Evolutionary conservation across 495 filamentous ascomycete genomes (phyloP).

Genomic region (Tuber brumale): DNA sequence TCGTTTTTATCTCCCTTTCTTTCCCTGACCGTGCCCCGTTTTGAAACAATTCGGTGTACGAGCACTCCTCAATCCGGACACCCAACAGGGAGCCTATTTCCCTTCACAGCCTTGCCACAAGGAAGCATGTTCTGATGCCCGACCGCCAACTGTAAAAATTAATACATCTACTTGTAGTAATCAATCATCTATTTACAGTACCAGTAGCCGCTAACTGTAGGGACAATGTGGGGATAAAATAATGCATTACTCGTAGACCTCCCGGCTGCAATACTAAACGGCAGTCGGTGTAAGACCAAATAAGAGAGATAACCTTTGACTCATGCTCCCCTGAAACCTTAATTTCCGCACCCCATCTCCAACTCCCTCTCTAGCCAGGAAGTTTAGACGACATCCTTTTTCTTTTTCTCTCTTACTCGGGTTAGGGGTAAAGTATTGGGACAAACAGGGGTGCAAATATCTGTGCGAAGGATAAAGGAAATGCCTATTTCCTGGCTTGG

Average conservation of each 20-base stretch:
- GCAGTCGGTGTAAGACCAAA: background rate
- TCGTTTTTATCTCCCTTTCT: background rate
- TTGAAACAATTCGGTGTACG: background rate
- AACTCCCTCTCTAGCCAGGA: background rate
- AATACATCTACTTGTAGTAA: background rate
- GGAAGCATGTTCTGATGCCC: background rate
- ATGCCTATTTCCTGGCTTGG: too few species aligned
- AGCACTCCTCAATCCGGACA: background rate
- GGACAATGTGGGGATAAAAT: background rate
- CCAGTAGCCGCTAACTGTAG: too few species aligned
- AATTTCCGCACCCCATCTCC: background rate
- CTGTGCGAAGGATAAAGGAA: too few species aligned
- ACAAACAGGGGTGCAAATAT: too few species aligned
- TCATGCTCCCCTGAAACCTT: background rate
- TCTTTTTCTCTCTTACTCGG: too few species aligned
- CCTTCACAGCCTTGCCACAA: background rate
- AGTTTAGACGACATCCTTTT: background rate
- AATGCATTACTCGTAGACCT: background rate
- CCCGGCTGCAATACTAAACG: background rate
- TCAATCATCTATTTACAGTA: background rate
- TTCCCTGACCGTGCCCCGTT: background rate
- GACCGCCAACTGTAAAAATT: background rate
- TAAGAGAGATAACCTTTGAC: background rate
- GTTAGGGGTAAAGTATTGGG: too few species aligned
- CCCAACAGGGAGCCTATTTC: background rate